Evolutionary conservation across 1,139 yeast species (phyloP), one percentile per base, ranked within the genome.

Genomic region (Suhomyces chickasaworum): DNA sequence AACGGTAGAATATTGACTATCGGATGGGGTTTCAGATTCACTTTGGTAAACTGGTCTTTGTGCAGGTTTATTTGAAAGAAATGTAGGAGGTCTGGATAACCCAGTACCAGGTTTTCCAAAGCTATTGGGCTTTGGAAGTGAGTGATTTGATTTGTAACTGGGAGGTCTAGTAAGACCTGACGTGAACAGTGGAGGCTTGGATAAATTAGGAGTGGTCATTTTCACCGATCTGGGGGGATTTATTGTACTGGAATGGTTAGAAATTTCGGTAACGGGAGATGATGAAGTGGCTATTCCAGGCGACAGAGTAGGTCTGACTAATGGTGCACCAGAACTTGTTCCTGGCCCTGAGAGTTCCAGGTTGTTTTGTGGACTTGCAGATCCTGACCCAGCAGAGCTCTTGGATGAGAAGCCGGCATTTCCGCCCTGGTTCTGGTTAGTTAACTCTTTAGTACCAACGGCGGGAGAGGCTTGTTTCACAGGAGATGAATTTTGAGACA

Each of bases 81-180:
- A 61, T 37, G 60, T 55, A 7, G 64, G 63, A 3, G 65, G 65
- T 41, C 56, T 53, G 10, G 57, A 50, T 40, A 60, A 53, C 4
- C 58, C 37, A 22, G 29, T 57, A 13, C 54, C 58, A 6, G 61
- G 57, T 45, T 55, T 58, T 15, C 51, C 54, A 39, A 53, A 53
- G 25, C 55, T 45, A 34, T 47, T 56, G 0, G 58, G 58, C 30
- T 49, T 51, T 41, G 50, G 43, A 35, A 52, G 42, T 8, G 48
- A 42, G 2, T 42, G 9, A 23, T 39, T 46, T 20, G 53, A 44
- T 25, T 45, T 53, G 39, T 48, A 51, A 39, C 55, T 50, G 6
- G 55, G 54, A 1, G 57, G 58, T 38, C 57, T 51, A 5, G 53
- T 33, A 10, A 53, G 45, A 7, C 51, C 53, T 2, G 47, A 15